Conservation (phyloP, 2,329 filamentous ascomycete genomes). For the Mariannaea sp. region DNA sequence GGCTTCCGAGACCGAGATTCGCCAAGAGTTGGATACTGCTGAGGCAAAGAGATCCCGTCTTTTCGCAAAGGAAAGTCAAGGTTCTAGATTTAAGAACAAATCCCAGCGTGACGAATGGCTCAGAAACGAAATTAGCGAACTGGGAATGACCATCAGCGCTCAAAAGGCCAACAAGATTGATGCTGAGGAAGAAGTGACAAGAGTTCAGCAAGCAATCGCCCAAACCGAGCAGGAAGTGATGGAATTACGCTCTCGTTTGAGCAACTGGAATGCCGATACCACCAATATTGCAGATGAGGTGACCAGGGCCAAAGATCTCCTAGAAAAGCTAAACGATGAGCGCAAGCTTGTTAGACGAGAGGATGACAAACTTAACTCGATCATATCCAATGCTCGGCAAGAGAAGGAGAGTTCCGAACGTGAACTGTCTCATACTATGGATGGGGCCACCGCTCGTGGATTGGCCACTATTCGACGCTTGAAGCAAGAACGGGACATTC, state of each 20-base stretch:
- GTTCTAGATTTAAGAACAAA: conserved; percentile 86
- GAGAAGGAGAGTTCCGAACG: conserved; percentile 80
- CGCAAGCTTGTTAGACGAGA: conserved; percentile 87
- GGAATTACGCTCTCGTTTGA: conserved; percentile 71
- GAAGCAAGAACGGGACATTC: conserved; percentile 77
- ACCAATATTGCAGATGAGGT: conserved; percentile 74
- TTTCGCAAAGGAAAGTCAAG: conserved; percentile 89
- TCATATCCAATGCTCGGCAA: conserved; percentile 74
- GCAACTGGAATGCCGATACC: conserved; percentile 77
- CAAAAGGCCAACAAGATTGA: conserved; percentile 86
- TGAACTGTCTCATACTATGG: conserved; percentile 82
- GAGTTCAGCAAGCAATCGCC: conserved; percentile 72
- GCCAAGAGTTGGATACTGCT: conserved; percentile 73
- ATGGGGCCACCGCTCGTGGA: conserved; percentile 83
- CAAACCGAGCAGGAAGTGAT: conserved; percentile 75
- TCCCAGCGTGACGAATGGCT: conserved; percentile 85
- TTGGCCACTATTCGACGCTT: conserved; percentile 85
- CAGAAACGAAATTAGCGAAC: conserved; percentile 77
- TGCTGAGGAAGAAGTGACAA: conserved; percentile 78
- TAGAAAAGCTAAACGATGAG: conserved; percentile 82
- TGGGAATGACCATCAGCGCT: conserved; percentile 74
- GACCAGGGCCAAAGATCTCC: conserved; percentile 74
- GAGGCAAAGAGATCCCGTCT: conserved; percentile 78
- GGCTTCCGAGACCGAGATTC: conserved; percentile 71
- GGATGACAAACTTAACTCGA: conserved; percentile 81